Evolutionary conservation across 2,329 filamentous ascomycete species (phyloP).

Genomic region (Epichloe sibirici): DNA sequence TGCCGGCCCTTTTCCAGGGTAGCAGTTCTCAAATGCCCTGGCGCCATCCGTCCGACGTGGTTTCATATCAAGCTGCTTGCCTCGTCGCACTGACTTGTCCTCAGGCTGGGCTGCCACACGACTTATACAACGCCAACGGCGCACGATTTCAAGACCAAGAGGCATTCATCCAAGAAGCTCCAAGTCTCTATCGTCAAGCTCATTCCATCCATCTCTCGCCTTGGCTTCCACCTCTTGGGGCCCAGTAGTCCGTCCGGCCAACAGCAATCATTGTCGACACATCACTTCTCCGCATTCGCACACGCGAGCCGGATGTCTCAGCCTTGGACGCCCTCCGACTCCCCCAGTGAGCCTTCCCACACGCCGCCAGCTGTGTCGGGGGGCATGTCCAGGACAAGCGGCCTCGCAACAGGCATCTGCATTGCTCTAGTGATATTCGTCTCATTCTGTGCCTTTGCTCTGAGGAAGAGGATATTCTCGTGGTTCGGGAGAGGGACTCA

Average conservation of each 20-base stretch:
- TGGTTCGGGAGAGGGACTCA: not conserved
- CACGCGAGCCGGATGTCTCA: not conserved
- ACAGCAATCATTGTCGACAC: not conserved
- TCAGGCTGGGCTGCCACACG: no score
- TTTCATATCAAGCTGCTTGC: not conserved
- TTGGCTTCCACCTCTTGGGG: not conserved
- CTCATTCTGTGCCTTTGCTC: not conserved
- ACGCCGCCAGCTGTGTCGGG: not conserved
- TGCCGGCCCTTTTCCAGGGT: not conserved
- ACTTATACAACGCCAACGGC: no score
- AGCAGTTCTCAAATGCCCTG: not conserved
- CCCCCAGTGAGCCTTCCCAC: not conserved
- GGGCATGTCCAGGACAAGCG: not conserved
- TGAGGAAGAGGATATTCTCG: not conserved
- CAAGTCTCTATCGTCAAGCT: no score
- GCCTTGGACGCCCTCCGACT: not conserved
- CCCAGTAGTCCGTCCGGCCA: not conserved
- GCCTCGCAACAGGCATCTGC: not conserved
- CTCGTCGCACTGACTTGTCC: not conserved
- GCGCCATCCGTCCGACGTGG: not conserved
- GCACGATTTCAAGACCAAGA: no score
- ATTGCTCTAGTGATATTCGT: not conserved
- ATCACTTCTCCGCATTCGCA: not conserved
- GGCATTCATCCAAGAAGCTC: no score
- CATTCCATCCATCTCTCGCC: not conserved